Percentiles rank a stretch among this genome's conserved stretches.
These are phyloP conservation scores for Penicillium angulare DNA, from an alignment of 495 filamentous ascomycete genomes.

Conservation along the genomic window DNA sequence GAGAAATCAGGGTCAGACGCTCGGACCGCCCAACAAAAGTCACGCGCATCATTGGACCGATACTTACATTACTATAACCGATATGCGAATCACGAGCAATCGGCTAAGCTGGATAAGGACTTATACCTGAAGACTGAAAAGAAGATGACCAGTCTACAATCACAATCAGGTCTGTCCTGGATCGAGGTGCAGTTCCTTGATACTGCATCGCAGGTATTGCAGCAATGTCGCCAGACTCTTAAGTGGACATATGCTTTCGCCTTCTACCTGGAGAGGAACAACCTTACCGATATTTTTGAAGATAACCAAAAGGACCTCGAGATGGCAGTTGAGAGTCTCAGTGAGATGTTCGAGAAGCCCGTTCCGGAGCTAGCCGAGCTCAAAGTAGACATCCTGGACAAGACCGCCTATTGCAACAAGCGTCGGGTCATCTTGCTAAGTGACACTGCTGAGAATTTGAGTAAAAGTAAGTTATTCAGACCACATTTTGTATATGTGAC, in stretches of 20 bases:
- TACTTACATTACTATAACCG: conserved; percentile 99
- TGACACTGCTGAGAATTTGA: conserved; percentile 88
- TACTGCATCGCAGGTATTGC: conserved; percentile 86
- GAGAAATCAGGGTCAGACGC: conserved; percentile 92
- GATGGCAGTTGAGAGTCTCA: conserved; percentile 91
- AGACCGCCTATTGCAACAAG: conserved; percentile 94
- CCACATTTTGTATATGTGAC: background rate
- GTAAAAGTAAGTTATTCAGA: conserved; percentile 62
- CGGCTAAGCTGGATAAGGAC: conserved; percentile 94
- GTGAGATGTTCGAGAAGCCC: conserved; percentile 97
- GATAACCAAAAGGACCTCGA: conserved; percentile 98
- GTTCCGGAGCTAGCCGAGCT: conserved; percentile 76
- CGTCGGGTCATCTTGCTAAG: conserved; percentile 83
- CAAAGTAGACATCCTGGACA: conserved; percentile 97
- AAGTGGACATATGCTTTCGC: conserved; percentile 99
- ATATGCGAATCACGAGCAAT: conserved; percentile 98
- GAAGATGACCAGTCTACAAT: conserved; percentile 96
- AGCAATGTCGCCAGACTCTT: conserved; percentile 92
- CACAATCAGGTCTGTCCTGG: conserved; percentile 93
- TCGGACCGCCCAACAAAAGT: conserved; percentile 84
- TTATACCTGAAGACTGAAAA: conserved; percentile 94
- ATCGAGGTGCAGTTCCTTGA: conserved; percentile 98
- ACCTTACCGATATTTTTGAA: conserved; percentile 95
- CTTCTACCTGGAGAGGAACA: conserved; percentile 92
- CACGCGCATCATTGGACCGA: conserved; percentile 82